phyloP scores from a whole-genome alignment of 1,284 basidiomycete genomes.

The Papiliotrema flavescens region DNA sequence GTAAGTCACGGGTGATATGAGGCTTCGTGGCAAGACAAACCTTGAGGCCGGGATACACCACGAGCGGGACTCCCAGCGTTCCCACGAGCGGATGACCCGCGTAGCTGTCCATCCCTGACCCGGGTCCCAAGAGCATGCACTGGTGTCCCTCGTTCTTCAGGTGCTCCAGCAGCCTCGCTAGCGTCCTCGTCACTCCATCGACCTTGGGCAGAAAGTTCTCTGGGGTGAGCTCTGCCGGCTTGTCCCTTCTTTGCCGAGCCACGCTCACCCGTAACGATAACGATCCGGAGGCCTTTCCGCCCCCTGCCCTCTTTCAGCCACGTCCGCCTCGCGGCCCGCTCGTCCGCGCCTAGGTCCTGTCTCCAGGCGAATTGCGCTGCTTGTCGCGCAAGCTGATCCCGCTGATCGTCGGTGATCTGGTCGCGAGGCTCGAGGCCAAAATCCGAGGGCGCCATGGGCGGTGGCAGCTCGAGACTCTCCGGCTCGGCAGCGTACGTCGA shows the following conservation, averaged over 20 bases:
- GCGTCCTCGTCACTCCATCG: conserved; percentile 57
- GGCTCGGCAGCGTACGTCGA: background rate
- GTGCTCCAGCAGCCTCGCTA: conserved; percentile 57
- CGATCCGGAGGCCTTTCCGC: conserved; percentile 39
- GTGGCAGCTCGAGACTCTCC: conserved; percentile 13
- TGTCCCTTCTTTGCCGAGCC: background rate
- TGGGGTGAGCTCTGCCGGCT: conserved; percentile 17
- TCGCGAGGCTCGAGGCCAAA: conserved; percentile 11
- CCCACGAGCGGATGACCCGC: conserved; percentile 56
- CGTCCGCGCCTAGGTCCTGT: conserved; percentile 27
- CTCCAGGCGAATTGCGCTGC: conserved; percentile 25
- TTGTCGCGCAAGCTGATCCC: background rate
- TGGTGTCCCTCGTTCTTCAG: conserved; percentile 56
- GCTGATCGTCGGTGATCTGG: background rate
- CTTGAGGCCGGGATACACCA: conserved; percentile 57
- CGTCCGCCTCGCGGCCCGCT: conserved; percentile 29
- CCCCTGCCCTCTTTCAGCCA: conserved; percentile 35
- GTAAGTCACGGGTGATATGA: background rate
- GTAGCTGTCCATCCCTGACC: conserved; percentile 54
- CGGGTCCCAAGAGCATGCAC: conserved; percentile 56
- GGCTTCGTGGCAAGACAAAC: conserved; percentile 4
- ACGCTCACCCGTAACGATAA: conserved; percentile 45
- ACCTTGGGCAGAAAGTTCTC: conserved; percentile 59
- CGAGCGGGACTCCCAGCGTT: conserved; percentile 56
- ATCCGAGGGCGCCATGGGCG: conserved; percentile 12